Conservation (phyloP, 345 rosid genomes). For the Laguncularia racemosa region DNA sequence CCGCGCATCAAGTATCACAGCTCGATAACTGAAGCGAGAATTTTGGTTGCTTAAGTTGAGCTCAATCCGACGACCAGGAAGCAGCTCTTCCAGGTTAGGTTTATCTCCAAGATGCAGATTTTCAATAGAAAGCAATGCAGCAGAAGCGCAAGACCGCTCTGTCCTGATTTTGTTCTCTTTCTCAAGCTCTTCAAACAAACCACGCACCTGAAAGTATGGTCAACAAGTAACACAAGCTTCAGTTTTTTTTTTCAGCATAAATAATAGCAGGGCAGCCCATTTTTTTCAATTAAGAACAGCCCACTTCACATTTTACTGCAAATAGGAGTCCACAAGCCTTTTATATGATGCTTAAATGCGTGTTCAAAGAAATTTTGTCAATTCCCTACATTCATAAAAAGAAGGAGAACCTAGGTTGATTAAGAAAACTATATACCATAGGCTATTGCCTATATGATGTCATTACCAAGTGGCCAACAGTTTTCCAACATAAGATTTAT, state of each 20-base stretch:
- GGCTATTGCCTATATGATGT: no score
- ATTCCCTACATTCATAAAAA: no score
- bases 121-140: constrained; percentile 61
- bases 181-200: constrained; percentile 66
- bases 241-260: constrained; percentile 9
- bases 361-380: no score
- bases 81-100: constrained; percentile 49
- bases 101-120: constrained; percentile 66
- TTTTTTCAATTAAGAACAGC: background rate
- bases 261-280: background rate
- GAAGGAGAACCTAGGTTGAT: no score
- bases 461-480: no score
- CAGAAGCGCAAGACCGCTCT: constrained; percentile 54
- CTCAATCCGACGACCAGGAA: constrained; percentile 48
- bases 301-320: no score
- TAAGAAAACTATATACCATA: no score
- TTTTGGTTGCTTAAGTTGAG: constrained; percentile 51
- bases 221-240: constrained; percentile 8
- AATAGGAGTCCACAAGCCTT: no score
- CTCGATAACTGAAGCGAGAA: constrained; percentile 56
- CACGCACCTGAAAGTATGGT: constrained; percentile 46
- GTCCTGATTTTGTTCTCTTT: constrained; percentile 64
- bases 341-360: no score
- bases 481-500: no score
- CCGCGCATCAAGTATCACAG: constrained; percentile 75